These are phyloP conservation scores for Starmerella tilneyi DNA, from an alignment of 805 yeast genomes.

Conservation along the genomic window DNA sequence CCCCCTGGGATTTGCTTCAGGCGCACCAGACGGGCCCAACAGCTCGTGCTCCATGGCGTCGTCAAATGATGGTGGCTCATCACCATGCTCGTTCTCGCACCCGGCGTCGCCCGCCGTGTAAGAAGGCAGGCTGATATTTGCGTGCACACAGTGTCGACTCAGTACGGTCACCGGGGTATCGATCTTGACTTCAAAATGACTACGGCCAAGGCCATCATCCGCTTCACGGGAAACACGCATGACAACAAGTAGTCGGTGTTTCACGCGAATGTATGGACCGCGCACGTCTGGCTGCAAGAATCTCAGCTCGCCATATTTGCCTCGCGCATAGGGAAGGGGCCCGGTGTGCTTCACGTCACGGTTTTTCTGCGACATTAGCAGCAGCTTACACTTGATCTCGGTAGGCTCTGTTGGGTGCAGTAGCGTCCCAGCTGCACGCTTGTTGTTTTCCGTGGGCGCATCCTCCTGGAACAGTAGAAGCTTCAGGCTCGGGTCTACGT, in stretches of 20 bases:
- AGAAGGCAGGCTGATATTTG: constrained; percentile 28
- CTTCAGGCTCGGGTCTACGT: constrained; percentile 23
- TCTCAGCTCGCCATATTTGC: constrained; percentile 25
- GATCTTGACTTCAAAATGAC: constrained; percentile 25
- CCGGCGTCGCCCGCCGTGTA: constrained; percentile 20
- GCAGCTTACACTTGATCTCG: constrained; percentile 16
- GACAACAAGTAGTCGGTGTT: constrained; percentile 24
- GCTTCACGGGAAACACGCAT: constrained; percentile 23
- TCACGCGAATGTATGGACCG: constrained; percentile 24
- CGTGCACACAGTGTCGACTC: constrained; percentile 27
- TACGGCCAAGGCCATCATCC: constrained; percentile 12
- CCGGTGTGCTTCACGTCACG: constrained; percentile 13
- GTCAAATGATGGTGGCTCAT: constrained; percentile 26
- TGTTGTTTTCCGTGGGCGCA: constrained; percentile 11
- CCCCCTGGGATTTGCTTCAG: constrained; percentile 12
- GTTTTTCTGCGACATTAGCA: constrained; percentile 19
- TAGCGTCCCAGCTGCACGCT: constrained; percentile 15
- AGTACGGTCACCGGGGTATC: constrained; percentile 25
- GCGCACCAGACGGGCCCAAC: constrained; percentile 20
- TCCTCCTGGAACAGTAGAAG: constrained; percentile 23
- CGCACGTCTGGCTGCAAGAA: constrained; percentile 25
- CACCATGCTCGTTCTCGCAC: constrained; percentile 9
- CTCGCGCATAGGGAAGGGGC: constrained; percentile 25
- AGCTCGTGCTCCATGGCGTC: constrained; percentile 26
- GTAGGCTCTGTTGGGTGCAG: constrained; percentile 22